Evolutionary conservation across 768 basidiomycete species (phyloP).

Genomic region (Mycena vitilis): DNA sequence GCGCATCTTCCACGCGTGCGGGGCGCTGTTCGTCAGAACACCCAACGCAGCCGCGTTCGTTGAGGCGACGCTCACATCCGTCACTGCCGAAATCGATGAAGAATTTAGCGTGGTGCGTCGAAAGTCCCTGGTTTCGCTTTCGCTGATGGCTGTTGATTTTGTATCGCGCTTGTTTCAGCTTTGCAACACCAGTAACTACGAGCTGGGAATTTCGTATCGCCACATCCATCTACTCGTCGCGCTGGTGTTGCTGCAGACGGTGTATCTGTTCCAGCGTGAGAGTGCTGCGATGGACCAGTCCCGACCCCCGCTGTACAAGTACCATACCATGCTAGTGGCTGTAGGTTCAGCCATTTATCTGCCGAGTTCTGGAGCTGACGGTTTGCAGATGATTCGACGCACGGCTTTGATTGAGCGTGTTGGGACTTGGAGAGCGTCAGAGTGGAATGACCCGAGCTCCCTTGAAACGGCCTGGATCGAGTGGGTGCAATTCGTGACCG

Average conservation of each 20-base stretch:
- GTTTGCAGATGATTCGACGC: conserved; percentile 58
- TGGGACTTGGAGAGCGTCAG: conserved; percentile 57
- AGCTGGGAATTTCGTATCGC: conserved; percentile 30
- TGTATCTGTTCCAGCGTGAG: conserved; percentile 64
- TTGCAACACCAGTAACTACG: background rate
- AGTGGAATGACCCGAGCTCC: conserved; percentile 48
- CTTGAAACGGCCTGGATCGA: conserved; percentile 62
- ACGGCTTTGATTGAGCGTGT: conserved; percentile 56
- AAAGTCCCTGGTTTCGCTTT: conserved; percentile 40
- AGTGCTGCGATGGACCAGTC: background rate
- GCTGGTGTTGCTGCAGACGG: conserved; percentile 65
- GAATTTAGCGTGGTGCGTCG: conserved; percentile 61
- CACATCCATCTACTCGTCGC: conserved; percentile 58
- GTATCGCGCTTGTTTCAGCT: background rate
- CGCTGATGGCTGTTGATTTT: conserved; percentile 54
- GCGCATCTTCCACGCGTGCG: conserved; percentile 70
- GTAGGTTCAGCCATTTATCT: conserved; percentile 38
- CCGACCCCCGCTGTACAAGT: conserved; percentile 58
- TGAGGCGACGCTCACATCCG: conserved; percentile 52
- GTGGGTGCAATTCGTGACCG: conserved; percentile 67
- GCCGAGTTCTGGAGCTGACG: background rate
- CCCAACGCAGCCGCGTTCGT: conserved; percentile 60
- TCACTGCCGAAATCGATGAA: conserved; percentile 59
- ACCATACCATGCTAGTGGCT: conserved; percentile 69
- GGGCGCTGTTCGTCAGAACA: conserved; percentile 67